Conservation (phyloP, 306 rosid genomes). For the Vicia villosa region DNA sequence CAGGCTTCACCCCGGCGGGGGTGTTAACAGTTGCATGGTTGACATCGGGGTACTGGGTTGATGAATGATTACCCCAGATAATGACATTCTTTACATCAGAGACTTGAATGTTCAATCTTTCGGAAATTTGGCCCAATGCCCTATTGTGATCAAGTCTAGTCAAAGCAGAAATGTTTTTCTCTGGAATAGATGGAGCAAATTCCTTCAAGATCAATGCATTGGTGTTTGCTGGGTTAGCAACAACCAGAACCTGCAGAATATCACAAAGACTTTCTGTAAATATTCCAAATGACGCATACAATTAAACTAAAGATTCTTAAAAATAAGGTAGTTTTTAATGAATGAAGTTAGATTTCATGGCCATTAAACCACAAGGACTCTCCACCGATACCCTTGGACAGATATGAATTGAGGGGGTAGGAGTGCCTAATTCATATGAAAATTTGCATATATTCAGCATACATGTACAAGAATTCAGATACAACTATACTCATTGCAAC, state of each 20-base stretch:
- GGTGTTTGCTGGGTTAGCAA: constrained; percentile 99
- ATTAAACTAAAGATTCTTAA: background rate
- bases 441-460: background rate
- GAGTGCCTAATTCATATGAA: background rate
- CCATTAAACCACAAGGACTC: background rate
- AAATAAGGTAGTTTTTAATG: background rate
- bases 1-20: constrained; percentile 76
- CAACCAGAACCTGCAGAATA: constrained; percentile 85
- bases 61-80: constrained; percentile 99
- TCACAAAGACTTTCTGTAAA: background rate
- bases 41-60: constrained; percentile 97
- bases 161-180: constrained; percentile 83
- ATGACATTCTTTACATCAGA: constrained; percentile 88
- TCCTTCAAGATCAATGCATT: constrained; percentile 98
- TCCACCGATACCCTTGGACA: background rate
- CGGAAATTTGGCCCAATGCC: constrained; percentile 98
- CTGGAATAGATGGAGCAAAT: constrained; percentile 93
- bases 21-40: constrained; percentile 86
- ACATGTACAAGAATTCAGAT: too few relatives aligned
- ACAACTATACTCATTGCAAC: background rate
- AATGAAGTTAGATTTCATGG: background rate
- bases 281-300: background rate
- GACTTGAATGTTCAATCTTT: constrained; percentile 78
- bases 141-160: constrained; percentile 96
- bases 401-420: background rate